Evolutionary conservation across 2,329 filamentous ascomycete species (phyloP).

Genomic region (Orbilia ellipsospora): DNA sequence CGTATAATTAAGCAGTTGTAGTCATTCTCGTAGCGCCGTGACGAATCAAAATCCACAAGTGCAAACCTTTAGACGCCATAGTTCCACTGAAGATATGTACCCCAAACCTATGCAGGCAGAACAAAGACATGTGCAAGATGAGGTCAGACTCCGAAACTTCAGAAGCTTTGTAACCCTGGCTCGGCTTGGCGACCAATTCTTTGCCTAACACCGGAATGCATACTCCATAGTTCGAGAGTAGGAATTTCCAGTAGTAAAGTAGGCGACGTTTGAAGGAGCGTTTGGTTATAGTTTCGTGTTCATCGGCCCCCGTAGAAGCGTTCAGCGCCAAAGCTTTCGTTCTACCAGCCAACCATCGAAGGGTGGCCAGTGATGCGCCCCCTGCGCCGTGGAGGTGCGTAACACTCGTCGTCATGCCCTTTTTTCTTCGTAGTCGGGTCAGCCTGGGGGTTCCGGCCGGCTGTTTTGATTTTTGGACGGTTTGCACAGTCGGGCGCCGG

Average conservation of each 20-base stretch:
- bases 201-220: background rate
- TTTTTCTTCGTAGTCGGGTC: constrained; percentile 24
- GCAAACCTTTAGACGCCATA: too few species aligned
- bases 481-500: constrained; percentile 42
- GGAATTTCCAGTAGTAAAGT: background rate
- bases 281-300: constrained; percentile 38
- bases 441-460: background rate
- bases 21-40: too few species aligned
- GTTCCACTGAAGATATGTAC: too few species aligned
- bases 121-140: constrained; percentile 23
- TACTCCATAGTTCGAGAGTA: background rate
- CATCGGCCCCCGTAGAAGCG: constrained; percentile 4
- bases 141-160: constrained; percentile 23
- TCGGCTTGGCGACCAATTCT: constrained; percentile 21
- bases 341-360: too few species aligned
- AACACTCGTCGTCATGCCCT: constrained; percentile 54
- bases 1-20: background rate
- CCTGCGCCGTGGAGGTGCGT: constrained; percentile 21
- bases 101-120: background rate
- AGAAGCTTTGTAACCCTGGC: constrained; percentile 14
- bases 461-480: background rate
- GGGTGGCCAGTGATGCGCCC: too few species aligned
- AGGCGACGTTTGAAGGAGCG: constrained; percentile 35
- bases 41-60: too few species aligned
- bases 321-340: background rate